Conservation (phyloP, 129 eudicot species). For the Kitagawia praeruptora region DNA sequence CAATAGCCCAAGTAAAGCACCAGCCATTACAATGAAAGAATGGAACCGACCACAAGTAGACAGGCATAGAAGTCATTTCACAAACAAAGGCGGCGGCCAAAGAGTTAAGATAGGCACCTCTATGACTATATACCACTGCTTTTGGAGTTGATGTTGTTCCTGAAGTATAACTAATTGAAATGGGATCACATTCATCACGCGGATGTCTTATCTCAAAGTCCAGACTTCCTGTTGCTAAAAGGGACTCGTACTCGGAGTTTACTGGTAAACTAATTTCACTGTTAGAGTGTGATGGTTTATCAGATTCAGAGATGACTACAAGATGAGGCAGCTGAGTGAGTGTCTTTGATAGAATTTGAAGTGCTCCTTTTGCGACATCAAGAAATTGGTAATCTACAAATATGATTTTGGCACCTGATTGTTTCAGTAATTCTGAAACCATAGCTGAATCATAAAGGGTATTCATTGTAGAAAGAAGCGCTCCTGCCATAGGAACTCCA, state of each 20-base stretch:
- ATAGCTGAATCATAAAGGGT: conserved; percentile 33
- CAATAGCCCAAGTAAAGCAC: conserved; percentile 49
- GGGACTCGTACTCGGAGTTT: conserved; percentile 27
- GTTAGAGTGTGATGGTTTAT: background rate
- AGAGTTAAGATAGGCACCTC: conserved; percentile 58
- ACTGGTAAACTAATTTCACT: background rate
- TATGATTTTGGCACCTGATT: conserved; percentile 33
- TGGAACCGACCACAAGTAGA: conserved; percentile 46
- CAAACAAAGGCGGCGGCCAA: conserved; percentile 25
- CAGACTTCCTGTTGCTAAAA: conserved; percentile 31
- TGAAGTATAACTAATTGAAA: conserved; percentile 41
- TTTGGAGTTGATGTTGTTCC: conserved; percentile 53
- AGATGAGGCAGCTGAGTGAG: conserved; percentile 19
- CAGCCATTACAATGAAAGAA: conserved; percentile 67
- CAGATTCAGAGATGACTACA: conserved; percentile 26
- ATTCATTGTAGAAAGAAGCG: conserved; percentile 38
- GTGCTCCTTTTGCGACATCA: conserved; percentile 27
- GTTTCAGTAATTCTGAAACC: conserved; percentile 32
- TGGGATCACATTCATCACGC: conserved; percentile 39
- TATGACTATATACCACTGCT: conserved; percentile 49
- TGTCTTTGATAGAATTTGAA: conserved; percentile 27
- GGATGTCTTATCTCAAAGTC: conserved; percentile 36
- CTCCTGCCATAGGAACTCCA: conserved; percentile 58
- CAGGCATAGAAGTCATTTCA: conserved; percentile 42
- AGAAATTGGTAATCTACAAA: conserved; percentile 39